Evolutionary conservation across 2,329 filamentous ascomycete species (phyloP).

Genomic region (Eutypella sp.): DNA sequence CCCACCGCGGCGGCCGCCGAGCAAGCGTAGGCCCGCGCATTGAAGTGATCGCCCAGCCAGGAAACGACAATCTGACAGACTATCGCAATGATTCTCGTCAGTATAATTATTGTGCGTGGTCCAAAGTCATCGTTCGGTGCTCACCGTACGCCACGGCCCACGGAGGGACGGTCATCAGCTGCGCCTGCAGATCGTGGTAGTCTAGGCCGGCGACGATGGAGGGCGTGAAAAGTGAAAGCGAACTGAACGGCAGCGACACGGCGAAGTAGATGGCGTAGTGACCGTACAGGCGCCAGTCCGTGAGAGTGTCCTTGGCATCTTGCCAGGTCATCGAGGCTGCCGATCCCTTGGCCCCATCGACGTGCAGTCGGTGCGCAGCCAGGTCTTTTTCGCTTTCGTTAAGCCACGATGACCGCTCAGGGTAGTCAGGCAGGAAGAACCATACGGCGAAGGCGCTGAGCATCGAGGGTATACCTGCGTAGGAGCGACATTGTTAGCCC

Average conservation of each 20-base stretch:
- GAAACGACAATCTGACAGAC: slow-evolving; percentile 38
- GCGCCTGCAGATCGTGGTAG: slow-evolving; percentile 41
- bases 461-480: slow-evolving; percentile 34
- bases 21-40: slow-evolving; percentile 44
- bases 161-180: slow-evolving; percentile 64
- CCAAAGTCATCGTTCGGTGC: neutral
- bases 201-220: slow-evolving; percentile 47
- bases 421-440: slow-evolving; percentile 62
- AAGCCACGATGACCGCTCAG: slow-evolving; percentile 60
- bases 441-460: slow-evolving; percentile 52
- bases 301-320: slow-evolving; percentile 65
- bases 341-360: slow-evolving; percentile 48
- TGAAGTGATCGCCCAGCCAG: slow-evolving; percentile 60
- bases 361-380: slow-evolving; percentile 36
- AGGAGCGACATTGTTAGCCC: neutral
- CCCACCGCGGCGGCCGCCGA: slow-evolving; percentile 39
- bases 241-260: slow-evolving; percentile 30
- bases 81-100: neutral
- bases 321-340: slow-evolving; percentile 59
- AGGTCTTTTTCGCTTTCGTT: slow-evolving; percentile 55
- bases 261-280: slow-evolving; percentile 51
- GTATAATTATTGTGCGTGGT: neutral
- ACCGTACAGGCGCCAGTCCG: slow-evolving; percentile 63
- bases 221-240: slow-evolving; percentile 44
- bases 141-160: slow-evolving; percentile 49